These are phyloP conservation scores for Alternaria arbusti DNA, from an alignment of 2,329 filamentous ascomycete genomes.

Conservation along the genomic window DNA sequence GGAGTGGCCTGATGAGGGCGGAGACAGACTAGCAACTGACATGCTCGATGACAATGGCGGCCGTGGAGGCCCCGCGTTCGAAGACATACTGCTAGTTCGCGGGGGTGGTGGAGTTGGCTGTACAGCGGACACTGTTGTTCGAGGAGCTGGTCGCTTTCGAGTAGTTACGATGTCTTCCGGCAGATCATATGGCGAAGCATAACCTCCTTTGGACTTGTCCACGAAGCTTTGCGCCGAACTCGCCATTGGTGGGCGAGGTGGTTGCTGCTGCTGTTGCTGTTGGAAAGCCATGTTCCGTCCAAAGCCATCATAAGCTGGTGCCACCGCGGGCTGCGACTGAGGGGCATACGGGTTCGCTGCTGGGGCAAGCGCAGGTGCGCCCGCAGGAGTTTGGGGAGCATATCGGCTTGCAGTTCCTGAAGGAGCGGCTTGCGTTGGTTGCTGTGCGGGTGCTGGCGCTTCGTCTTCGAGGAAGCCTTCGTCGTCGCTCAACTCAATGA, in stretches of 20 bases:
- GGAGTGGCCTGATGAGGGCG: constrained; percentile 50
- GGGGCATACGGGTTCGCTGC: constrained; percentile 57
- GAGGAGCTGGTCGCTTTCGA: constrained; percentile 60
- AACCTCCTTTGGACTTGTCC: constrained; percentile 88
- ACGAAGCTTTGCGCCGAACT: constrained; percentile 76
- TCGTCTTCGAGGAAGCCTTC: constrained; percentile 83
- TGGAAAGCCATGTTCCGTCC: constrained; percentile 34
- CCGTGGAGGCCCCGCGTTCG: constrained; percentile 22
- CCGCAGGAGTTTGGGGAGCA: constrained; percentile 41
- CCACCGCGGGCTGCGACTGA: constrained; percentile 52
- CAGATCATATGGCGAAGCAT: constrained; percentile 92
- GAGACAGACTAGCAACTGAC: constrained; percentile 47
- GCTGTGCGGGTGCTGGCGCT: constrained; percentile 41
- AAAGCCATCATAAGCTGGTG: constrained; percentile 41
- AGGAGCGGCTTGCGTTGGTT: constrained; percentile 20
- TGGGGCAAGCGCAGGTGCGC: constrained; percentile 26
- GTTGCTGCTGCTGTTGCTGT: constrained; percentile 42
- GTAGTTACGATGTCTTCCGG: constrained; percentile 84
- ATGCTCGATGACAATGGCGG: constrained; percentile 38
- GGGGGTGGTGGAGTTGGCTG: constrained; percentile 60
- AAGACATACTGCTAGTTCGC: constrained; percentile 66
- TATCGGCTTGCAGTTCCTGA: constrained; percentile 40
- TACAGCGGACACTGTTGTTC: constrained; percentile 33
- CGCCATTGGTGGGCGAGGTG: constrained; percentile 59
- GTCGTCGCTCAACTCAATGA: constrained; percentile 80